These are phyloP conservation scores for Globisporangium spiculum DNA, from an alignment of 352 stramenopile species.

Conservation along the genomic window DNA sequence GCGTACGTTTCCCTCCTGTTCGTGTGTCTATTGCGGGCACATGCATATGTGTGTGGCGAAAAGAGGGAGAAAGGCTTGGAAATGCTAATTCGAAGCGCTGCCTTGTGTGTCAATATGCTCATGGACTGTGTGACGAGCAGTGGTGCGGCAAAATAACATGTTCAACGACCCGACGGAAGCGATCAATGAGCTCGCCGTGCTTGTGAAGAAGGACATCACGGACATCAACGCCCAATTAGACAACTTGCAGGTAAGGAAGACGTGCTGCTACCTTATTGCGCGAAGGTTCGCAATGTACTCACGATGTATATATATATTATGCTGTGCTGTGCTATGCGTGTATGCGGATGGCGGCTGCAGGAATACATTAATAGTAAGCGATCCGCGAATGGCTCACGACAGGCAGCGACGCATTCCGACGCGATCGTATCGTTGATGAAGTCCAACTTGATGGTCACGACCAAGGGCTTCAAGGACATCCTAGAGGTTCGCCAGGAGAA, in stretches of 20 bases:
- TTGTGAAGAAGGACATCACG: constrained; percentile 88
- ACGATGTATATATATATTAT: background rate
- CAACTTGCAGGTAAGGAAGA: constrained; percentile 54
- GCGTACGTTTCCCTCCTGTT: constrained; percentile 31
- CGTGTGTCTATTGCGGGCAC: background rate
- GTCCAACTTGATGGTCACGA: constrained; percentile 76
- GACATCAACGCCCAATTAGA: constrained; percentile 85
- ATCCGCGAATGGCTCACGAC: constrained; percentile 46
- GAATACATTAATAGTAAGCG: constrained; percentile 78
- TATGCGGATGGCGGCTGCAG: constrained; percentile 13
- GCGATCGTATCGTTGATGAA: constrained; percentile 86
- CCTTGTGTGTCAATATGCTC: background rate
- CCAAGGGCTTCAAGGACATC: constrained; percentile 83
- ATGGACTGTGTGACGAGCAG: constrained; percentile 21
- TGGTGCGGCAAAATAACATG: constrained; percentile 88
- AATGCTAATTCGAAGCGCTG: background rate
- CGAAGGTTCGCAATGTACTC: background rate
- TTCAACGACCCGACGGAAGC: constrained; percentile 84
- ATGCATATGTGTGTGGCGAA: background rate
- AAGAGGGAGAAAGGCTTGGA: background rate
- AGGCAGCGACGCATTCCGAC: constrained; percentile 79
- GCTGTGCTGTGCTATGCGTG: background rate
- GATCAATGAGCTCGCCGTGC: constrained; percentile 78
- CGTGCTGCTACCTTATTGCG: background rate
- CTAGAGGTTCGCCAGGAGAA: constrained; percentile 84